Conservation (phyloP, 768 basidiomycete species). For the Leccinum boreale region DNA sequence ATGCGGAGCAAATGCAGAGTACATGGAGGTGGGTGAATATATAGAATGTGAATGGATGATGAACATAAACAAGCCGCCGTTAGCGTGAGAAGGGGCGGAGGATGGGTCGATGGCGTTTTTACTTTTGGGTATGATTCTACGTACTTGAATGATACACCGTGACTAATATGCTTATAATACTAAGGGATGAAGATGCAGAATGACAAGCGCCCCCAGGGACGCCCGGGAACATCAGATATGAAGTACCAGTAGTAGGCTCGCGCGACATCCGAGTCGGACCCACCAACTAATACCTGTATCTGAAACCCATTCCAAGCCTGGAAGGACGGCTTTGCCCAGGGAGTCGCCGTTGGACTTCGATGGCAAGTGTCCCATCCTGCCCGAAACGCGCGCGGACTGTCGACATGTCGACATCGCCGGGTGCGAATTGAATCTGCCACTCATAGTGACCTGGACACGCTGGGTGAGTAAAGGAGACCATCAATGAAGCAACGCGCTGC, state of each 20-base stretch:
- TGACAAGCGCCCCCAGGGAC: conserved; percentile 3
- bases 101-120: neutral
- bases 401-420: conserved; percentile 53
- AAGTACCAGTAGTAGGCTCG: conserved; percentile 1
- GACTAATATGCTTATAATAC: conserved; percentile 22
- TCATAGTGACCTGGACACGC: conserved; percentile 51
- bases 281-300: conserved; percentile 24
- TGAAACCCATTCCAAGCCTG: conserved; percentile 27
- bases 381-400: conserved; percentile 50
- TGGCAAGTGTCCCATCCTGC: conserved; percentile 42
- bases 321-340: conserved; percentile 26
- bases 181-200: conserved; percentile 2
- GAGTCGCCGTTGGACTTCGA: conserved; percentile 38
- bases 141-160: conserved; percentile 18
- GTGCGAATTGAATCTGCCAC: conserved; percentile 55
- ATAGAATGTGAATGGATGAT: conserved; percentile 2
- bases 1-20: conserved; percentile 2
- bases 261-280: neutral
- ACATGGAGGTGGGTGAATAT: conserved; percentile 8
- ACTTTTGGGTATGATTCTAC: conserved; percentile 14
- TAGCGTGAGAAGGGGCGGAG: conserved; percentile 5
- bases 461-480: conserved; percentile 3
- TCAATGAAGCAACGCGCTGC: neutral
- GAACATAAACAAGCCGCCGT: neutral
- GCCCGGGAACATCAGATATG: neutral